These are phyloP conservation scores for Ogataea sp. DNA, from an alignment of 805 yeast species.

Conservation along the genomic window DNA sequence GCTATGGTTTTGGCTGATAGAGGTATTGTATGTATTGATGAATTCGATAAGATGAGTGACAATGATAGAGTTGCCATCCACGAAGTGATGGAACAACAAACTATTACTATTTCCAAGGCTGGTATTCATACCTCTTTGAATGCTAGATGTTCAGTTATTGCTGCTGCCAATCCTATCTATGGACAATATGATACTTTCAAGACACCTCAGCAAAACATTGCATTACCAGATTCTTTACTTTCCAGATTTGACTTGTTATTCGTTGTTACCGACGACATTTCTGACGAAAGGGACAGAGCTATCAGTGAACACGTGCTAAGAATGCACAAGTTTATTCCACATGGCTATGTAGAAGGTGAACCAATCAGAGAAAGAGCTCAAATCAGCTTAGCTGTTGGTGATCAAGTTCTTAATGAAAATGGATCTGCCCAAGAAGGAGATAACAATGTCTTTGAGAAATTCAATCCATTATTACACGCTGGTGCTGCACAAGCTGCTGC, in stretches of 20 bases:
- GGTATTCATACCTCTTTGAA: constrained; percentile 95
- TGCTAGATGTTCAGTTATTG: constrained; percentile 94
- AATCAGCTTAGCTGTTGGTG: constrained; percentile 77
- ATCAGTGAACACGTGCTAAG: constrained; percentile 92
- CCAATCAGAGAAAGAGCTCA: constrained; percentile 76
- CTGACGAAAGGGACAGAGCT: constrained; percentile 73
- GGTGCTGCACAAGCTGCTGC: constrained; percentile 49
- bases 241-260: constrained; percentile 95
- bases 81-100: constrained; percentile 99
- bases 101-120: constrained; percentile 96
- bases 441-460: constrained; percentile 73
- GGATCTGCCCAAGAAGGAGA: constrained; percentile 35
- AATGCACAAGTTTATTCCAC: constrained; percentile 85
- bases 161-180: constrained; percentile 96
- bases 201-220: constrained; percentile 95
- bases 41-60: constrained; percentile 97
- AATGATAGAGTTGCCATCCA: constrained; percentile 96
- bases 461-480: constrained; percentile 73
- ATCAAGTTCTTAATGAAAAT: constrained; percentile 37
- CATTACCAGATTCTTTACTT: constrained; percentile 89
- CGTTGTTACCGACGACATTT: constrained; percentile 92
- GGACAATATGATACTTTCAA: constrained; percentile 95
- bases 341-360: constrained; percentile 86
- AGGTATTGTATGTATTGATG: constrained; percentile 97
- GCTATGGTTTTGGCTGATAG: constrained; percentile 98